A percentile compares a stretch with the other conserved stretches of the same genome.
phyloP scores from a whole-genome alignment of 2,329 filamentous ascomycete species.

The Aspergillus pseudoglaucus region DNA sequence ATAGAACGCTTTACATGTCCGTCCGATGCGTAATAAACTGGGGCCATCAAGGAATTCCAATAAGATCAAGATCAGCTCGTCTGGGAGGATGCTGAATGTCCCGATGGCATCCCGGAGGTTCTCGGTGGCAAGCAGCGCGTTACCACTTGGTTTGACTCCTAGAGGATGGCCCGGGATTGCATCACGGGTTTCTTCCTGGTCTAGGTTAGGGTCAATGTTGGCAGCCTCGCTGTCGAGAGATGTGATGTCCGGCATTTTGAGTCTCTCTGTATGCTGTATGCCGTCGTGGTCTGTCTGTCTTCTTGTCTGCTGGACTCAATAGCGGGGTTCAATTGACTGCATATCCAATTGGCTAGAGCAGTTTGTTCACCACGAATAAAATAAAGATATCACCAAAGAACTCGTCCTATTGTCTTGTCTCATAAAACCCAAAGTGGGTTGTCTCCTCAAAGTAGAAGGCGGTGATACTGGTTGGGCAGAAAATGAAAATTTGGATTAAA shows the following conservation, averaged over 20 bases:
- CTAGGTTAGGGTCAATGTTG: slow-evolving; percentile 1
- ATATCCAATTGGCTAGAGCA: no score
- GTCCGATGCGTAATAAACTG: slow-evolving; percentile 60
- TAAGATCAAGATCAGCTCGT: slow-evolving; percentile 70
- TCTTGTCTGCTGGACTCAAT: neutral
- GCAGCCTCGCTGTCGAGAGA: slow-evolving; percentile 16
- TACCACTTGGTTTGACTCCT: slow-evolving; percentile 79
- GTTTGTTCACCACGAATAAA: no score
- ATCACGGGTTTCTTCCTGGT: slow-evolving; percentile 37
- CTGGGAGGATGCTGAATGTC: slow-evolving; percentile 61
- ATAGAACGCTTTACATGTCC: slow-evolving; percentile 78
- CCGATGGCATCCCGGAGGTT: slow-evolving; percentile 65
- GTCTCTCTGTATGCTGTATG: slow-evolving; percentile 2
- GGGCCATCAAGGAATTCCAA: slow-evolving; percentile 66
- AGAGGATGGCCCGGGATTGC: slow-evolving; percentile 73
- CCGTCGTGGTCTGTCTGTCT: neutral
- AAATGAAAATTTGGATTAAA: slow-evolving; percentile 5
- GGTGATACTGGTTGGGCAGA: slow-evolving; percentile 17
- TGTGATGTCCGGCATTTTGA: slow-evolving; percentile 29
- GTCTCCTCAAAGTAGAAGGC: slow-evolving; percentile 6
- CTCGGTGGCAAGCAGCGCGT: slow-evolving; percentile 61
- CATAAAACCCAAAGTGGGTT: no score
- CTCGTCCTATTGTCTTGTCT: no score
- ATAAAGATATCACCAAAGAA: no score
- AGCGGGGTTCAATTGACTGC: no score